Evolutionary conservation across 139 green algal genomes (phyloP), one percentile per base, ranked within the genome.

Genomic region (Volvox reticuliferus): DNA sequence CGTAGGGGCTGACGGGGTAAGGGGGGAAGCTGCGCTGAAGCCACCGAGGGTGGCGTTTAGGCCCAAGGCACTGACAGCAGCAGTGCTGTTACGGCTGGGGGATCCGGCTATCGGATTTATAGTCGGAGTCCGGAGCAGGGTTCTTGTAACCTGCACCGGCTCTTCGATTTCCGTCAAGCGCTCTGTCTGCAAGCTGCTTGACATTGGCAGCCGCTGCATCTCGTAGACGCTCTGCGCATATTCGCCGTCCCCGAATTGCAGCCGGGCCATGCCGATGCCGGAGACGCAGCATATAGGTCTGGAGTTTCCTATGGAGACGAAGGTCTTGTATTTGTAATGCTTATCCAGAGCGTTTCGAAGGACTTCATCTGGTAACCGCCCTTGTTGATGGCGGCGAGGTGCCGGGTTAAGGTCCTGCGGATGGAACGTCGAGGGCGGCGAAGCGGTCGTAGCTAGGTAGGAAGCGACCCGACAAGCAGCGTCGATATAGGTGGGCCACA

Each of bases 181-280:
- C 32, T 81, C 75, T 21, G 75, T 26, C 13, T 30, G 75, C 32
- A 28, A 2, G 6, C 2, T 32, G 32, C 30, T 13, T 13, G 18
- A 55, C 9, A 24, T 30, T 24, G 19, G 30, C 30, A 81, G 75
- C 30, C 75, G 32, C 32, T 81, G 75, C 32, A 61, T 50, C 24
- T 81, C 75, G 21, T 81, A 30, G 32, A 81, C 75, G 32, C 32
- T 55, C 1, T 55, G 75, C 5, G 75, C 33, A 30, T 81, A 81
- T 9, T 81, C 75, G 75, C 75, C 75, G 75, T 81, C 75, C 30
- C 75, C 75, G 30, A 81, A 81, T 26, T 81, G 75, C 12, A 81
- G 33, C 1, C 75, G 75, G 32, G 75, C 32, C 75, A 81, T 81
- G 30, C 75, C 75, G 13, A 55, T 55, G 71, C 26, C 22, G 16